Percentiles rank a stretch among this genome's conserved stretches.
Conservation (phyloP, 2,329 filamentous ascomycete genomes). For the Curvularia sp. region DNA sequence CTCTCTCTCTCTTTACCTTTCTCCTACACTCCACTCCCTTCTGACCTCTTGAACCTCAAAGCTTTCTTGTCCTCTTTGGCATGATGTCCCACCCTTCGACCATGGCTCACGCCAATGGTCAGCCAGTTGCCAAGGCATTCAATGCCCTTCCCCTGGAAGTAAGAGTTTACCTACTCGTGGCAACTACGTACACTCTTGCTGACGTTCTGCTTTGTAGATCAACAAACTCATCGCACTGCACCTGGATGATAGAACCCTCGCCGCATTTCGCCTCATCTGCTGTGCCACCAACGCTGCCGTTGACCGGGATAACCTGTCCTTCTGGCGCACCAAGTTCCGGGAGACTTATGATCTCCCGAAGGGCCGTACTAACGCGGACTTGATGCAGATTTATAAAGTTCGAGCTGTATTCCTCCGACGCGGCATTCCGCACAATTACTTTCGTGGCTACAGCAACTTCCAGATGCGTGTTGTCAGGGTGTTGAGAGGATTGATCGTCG, state of each 20-base stretch:
- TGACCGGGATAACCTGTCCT: slow-evolving; percentile 49
- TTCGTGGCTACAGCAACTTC: slow-evolving; percentile 21
- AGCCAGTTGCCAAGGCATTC: slow-evolving; percentile 32
- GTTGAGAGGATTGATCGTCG: slow-evolving; percentile 54
- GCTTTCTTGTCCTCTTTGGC: too few relatives aligned
- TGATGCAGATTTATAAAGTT: slow-evolving; percentile 49
- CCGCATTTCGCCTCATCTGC: slow-evolving; percentile 52
- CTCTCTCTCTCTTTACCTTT: neutral
- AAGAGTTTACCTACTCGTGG: slow-evolving; percentile 1
- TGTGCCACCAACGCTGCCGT: slow-evolving; percentile 49
- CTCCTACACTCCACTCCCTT: neutral
- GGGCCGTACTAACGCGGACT: slow-evolving; percentile 33
- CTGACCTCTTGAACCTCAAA: too few relatives aligned
- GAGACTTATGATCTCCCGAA: slow-evolving; percentile 50
- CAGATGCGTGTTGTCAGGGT: slow-evolving; percentile 50
- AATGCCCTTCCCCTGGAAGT: slow-evolving; percentile 46
- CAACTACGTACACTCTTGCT: neutral
- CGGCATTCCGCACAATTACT: slow-evolving; percentile 28
- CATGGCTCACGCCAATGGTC: slow-evolving; percentile 17
- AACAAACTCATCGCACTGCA: slow-evolving; percentile 50
- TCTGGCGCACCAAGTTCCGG: slow-evolving; percentile 58
- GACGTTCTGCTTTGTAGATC: slow-evolving; percentile 38
- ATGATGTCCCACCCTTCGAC: too few relatives aligned
- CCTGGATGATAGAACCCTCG: slow-evolving; percentile 55
- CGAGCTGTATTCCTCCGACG: slow-evolving; percentile 33